Conservation (phyloP, 176 grass and related monocot genomes). For the Bothriochloa decipiens region DNA sequence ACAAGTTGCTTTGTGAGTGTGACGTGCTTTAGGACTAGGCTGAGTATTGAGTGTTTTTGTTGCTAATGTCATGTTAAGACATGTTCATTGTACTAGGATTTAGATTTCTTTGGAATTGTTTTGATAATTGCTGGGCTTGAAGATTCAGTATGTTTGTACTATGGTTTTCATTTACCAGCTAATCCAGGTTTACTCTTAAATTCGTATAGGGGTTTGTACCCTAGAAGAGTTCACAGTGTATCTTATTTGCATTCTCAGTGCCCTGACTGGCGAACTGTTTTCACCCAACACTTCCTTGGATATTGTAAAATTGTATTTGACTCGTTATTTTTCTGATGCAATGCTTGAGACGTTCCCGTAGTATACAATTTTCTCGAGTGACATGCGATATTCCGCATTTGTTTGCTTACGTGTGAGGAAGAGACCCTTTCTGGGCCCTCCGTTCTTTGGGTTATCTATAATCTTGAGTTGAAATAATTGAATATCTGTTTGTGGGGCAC, state of each 20-base stretch:
- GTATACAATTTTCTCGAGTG: too few relatives aligned
- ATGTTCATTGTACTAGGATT: background rate
- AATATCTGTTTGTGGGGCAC: too few relatives aligned
- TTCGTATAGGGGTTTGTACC: background rate
- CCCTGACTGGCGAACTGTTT: background rate
- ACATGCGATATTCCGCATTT: too few relatives aligned
- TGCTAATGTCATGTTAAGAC: background rate
- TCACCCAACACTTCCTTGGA: background rate
- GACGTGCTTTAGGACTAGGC: background rate
- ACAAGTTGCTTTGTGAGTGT: background rate
- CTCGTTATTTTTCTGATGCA: too few relatives aligned
- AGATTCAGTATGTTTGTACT: background rate
- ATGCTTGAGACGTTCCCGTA: too few relatives aligned
- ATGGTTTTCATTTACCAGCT: background rate
- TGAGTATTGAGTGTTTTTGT: background rate
- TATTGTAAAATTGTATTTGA: too few relatives aligned
- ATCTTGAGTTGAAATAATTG: too few relatives aligned
- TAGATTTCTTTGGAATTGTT: background rate
- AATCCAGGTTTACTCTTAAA: conserved; percentile 3
- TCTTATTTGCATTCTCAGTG: background rate
- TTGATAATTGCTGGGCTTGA: background rate
- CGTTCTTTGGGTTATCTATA: too few relatives aligned
- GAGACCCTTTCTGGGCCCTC: too few relatives aligned
- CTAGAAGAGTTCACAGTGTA: background rate
- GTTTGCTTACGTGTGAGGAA: too few relatives aligned